Evolutionary conservation across 768 basidiomycete genomes (phyloP).

Genomic region (Tylopilus vinaceipallidus): DNA sequence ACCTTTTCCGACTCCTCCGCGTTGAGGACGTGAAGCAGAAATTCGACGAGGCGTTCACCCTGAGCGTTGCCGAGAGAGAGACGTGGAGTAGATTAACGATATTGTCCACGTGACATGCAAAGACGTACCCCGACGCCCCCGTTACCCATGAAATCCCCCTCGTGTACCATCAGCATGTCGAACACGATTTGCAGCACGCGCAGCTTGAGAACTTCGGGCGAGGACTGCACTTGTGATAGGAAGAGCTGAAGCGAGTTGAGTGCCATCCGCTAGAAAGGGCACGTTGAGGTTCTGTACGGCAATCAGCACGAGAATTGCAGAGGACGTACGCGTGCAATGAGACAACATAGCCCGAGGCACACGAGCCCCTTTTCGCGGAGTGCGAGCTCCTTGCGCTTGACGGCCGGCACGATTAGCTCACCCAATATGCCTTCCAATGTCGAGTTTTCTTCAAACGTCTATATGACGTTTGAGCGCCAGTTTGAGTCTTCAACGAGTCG

Average conservation of each 20-base stretch:
- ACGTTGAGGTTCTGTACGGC: background rate
- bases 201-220: slow-evolving; percentile 63
- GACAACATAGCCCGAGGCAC: slow-evolving; percentile 68
- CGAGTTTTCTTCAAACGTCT: slow-evolving; percentile 67
- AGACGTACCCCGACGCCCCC: slow-evolving; percentile 34
- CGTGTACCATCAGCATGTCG: slow-evolving; percentile 85
- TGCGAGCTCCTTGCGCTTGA: slow-evolving; percentile 78
- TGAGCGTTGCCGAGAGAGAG: slow-evolving; percentile 13
- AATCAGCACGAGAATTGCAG: too few relatives aligned
- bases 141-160: slow-evolving; percentile 57
- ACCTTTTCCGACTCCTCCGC: slow-evolving; percentile 59
- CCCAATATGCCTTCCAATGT: slow-evolving; percentile 64
- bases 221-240: slow-evolving; percentile 64
- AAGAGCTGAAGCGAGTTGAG: slow-evolving; percentile 75
- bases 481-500: background rate
- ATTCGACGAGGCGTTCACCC: slow-evolving; percentile 63
- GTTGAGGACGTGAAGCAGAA: slow-evolving; percentile 53
- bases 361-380: slow-evolving; percentile 67
- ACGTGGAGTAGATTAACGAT: too few relatives aligned
- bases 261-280: slow-evolving; percentile 33
- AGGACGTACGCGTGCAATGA: slow-evolving; percentile 54
- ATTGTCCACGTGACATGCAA: background rate
- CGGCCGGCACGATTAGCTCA: slow-evolving; percentile 88
- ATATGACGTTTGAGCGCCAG: background rate
- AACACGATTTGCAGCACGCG: slow-evolving; percentile 79